A percentile compares a stretch with the other conserved stretches of the same genome.
phyloP scores from a whole-genome alignment of 805 yeast genomes.

The Wickerhamiella lipophila region DNA sequence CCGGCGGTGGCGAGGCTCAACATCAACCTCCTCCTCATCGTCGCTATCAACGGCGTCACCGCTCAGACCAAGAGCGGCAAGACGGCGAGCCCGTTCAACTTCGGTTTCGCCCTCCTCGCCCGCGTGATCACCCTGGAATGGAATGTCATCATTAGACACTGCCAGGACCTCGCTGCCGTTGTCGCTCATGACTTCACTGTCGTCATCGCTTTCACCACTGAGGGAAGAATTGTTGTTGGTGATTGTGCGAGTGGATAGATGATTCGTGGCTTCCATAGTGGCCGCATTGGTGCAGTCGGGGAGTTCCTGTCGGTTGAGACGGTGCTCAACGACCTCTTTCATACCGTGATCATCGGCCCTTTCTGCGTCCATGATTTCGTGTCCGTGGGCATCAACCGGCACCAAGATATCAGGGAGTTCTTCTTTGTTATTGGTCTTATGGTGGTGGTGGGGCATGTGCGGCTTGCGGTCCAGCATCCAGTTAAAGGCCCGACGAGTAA shows the following conservation, averaged over 20 bases:
- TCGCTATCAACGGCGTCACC: constrained; percentile 8
- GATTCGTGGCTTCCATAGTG: background rate
- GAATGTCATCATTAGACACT: constrained; percentile 19
- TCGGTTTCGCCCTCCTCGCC: constrained; percentile 41
- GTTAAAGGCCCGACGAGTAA: background rate
- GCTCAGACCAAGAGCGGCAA: constrained; percentile 31
- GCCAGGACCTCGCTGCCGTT: constrained; percentile 20
- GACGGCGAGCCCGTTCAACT: constrained; percentile 51
- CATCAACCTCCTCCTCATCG: constrained; percentile 14
- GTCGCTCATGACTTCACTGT: constrained; percentile 19
- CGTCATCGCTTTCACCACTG: constrained; percentile 9
- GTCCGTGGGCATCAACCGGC: constrained; percentile 16
- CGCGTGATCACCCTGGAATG: constrained; percentile 21
- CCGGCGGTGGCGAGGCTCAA: constrained; percentile 5
- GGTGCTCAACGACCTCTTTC: constrained; percentile 14
- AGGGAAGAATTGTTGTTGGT: too few species aligned
- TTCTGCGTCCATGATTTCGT: constrained; percentile 15
- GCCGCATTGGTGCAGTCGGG: constrained; percentile 8
- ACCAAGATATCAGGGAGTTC: constrained; percentile 21
- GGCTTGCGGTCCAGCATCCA: constrained; percentile 11
- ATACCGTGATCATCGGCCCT: constrained; percentile 20
- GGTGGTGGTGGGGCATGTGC: constrained; percentile 17
- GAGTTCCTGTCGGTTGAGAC: constrained; percentile 16
- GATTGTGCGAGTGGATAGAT: background rate
- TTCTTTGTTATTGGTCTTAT: constrained; percentile 13